phyloP scores from a whole-genome alignment of 768 basidiomycete genomes.

The Boletellus sp. region DNA sequence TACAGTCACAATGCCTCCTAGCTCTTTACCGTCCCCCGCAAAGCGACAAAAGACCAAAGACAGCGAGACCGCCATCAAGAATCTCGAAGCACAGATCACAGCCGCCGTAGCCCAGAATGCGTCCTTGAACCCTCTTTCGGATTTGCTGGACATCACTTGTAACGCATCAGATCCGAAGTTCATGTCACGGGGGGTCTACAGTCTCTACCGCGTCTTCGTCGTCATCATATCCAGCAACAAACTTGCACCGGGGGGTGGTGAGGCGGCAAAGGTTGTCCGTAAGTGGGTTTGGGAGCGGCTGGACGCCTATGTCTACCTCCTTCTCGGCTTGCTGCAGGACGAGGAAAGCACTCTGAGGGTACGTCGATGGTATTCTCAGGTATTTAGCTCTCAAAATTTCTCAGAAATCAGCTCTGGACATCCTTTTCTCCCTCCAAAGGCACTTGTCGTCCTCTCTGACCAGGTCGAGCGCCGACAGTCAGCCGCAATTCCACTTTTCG shows the following conservation, averaged over 20 bases:
- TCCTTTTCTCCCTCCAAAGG: slow-evolving; percentile 72
- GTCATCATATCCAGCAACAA: slow-evolving; percentile 56
- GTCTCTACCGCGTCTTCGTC: slow-evolving; percentile 76
- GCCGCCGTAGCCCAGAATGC: slow-evolving; percentile 47
- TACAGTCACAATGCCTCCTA: slow-evolving; percentile 28
- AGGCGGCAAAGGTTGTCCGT: slow-evolving; percentile 57
- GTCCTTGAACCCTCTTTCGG: slow-evolving; percentile 75
- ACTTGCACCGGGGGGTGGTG: slow-evolving; percentile 47
- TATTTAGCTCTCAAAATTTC: slow-evolving; percentile 2
- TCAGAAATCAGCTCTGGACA: slow-evolving; percentile 69
- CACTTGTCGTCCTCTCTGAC: slow-evolving; percentile 69
- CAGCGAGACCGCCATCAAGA: slow-evolving; percentile 31
- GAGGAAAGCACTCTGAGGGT: slow-evolving; percentile 75
- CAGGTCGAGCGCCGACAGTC: slow-evolving; percentile 37
- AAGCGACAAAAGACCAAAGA: slow-evolving; percentile 48
- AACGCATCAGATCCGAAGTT: slow-evolving; percentile 48
- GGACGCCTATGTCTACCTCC: slow-evolving; percentile 62
- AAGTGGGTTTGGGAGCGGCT: slow-evolving; percentile 79
- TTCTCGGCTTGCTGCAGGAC: slow-evolving; percentile 70
- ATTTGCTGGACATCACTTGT: slow-evolving; percentile 61
- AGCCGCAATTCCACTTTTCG: slow-evolving; percentile 64
- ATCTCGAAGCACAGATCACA: slow-evolving; percentile 55
- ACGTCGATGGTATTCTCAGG: slow-evolving; percentile 24
- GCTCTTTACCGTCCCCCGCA: slow-evolving; percentile 48
- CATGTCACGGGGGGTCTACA: slow-evolving; percentile 75